Evolutionary conservation across 768 basidiomycete genomes (phyloP).

Genomic region (Collybiopsis luxurians): DNA sequence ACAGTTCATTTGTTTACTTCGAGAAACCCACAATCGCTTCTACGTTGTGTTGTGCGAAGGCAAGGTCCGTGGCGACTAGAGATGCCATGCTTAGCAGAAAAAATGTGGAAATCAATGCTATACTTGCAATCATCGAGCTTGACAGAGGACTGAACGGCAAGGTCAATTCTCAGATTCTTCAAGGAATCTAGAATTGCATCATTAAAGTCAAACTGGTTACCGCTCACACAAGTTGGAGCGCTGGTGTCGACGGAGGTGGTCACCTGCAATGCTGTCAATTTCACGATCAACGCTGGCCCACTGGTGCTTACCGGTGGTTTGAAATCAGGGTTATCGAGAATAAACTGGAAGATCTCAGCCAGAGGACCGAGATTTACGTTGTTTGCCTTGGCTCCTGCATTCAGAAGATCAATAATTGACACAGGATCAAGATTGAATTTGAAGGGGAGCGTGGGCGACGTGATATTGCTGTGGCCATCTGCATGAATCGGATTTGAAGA

Average conservation of each 20-base stretch:
- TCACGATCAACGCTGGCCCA: background rate
- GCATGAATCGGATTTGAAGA: conserved; percentile 59
- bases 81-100: background rate
- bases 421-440: conserved; percentile 62
- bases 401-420: conserved; percentile 58
- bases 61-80: conserved; percentile 52
- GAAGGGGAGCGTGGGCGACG: conserved; percentile 56
- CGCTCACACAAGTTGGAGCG: conserved; percentile 60
- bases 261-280: conserved; percentile 33
- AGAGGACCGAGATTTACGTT: conserved; percentile 62
- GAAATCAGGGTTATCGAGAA: conserved; percentile 46
- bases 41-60: conserved; percentile 57
- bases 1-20: background rate
- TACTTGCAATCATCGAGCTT: conserved; percentile 66
- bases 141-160: conserved; percentile 50
- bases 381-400: conserved; percentile 47
- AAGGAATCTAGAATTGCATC: conserved; percentile 64
- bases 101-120: background rate
- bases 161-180: conserved; percentile 54
- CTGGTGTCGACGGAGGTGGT: conserved; percentile 51
- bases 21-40: conserved; percentile 44
- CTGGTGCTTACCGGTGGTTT: conserved; percentile 45
- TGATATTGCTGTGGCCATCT: conserved; percentile 53
- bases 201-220: conserved; percentile 59
- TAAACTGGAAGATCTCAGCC: conserved; percentile 49